Percentiles rank a stretch among this genome's conserved stretches.
phyloP scores from a whole-genome alignment of 2,329 filamentous ascomycete species.

The Exophiala spinifera region DNA sequence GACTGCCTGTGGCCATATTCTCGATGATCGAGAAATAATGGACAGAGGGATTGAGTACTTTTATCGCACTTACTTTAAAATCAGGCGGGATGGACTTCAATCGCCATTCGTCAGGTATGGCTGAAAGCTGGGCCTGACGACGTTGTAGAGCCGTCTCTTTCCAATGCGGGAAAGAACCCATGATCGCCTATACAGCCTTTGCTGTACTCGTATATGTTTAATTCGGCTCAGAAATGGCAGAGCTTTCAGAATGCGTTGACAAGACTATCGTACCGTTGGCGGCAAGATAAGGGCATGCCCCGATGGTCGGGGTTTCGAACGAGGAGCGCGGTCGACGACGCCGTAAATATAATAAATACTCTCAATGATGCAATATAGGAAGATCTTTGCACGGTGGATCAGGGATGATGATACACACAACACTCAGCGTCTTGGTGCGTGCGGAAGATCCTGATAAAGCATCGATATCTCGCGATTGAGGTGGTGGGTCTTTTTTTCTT shows the following conservation, averaged over 20 bases:
- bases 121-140: conserved; percentile 3
- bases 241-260: neutral
- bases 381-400: too few relatives aligned
- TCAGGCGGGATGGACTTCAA: conserved; percentile 5
- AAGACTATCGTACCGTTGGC: neutral
- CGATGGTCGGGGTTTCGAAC: too few relatives aligned
- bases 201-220: neutral
- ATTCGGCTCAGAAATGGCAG: neutral
- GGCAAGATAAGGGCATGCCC: neutral
- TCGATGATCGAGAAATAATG: neutral
- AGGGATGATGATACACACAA: too few relatives aligned
- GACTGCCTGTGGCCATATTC: too few relatives aligned
- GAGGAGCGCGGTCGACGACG: too few relatives aligned
- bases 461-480: too few relatives aligned
- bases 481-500: too few relatives aligned
- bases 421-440: too few relatives aligned
- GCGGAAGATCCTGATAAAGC: too few relatives aligned
- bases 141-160: conserved; percentile 8
- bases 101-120: conserved; percentile 4
- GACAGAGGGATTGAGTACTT: neutral
- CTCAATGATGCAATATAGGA: too few relatives aligned
- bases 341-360: too few relatives aligned
- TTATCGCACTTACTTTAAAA: neutral
- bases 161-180: conserved; percentile 11
- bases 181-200: neutral